Base-by-base conservation (phyloP, 2,329 filamentous ascomycete genomes). In the Aphanocladium album region DNA sequence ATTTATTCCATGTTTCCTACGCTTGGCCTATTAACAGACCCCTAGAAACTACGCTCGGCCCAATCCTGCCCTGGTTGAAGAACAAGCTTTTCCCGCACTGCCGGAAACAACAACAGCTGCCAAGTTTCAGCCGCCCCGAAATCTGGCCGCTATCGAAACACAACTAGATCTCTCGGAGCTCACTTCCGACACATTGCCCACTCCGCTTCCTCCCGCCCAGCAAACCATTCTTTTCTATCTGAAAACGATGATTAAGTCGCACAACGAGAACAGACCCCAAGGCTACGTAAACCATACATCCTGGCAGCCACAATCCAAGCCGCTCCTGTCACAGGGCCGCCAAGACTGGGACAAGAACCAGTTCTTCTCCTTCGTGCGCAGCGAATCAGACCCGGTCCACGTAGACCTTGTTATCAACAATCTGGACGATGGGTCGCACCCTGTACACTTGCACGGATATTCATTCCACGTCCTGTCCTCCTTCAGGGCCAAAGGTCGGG, bases 391-490 rank as follows among this genome's bases (percentile, higher is more conserved):
- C 2, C 63, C 65, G 8, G 57, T 23, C 2, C 52, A 63, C 5
- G 64, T 72, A 8, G 69, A 70, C 54, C 62, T 73, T 14, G 62
- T 71, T 35, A 68, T 73, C 19, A 73, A 71, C 63, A 73, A 72
- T 37, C 64, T 72, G 8, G 71, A 73, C 39, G 71, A 73, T 50
- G 70, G 71, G 1, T 63, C 66, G 16, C 71, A 73, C 25, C 71
- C 70, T 0, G 66, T 73, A 25, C 84, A 88, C 70, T 71, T 88
- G 0, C 86, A 87, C 69, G 82, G 82, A 0, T 77, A 84, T 67
- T 74, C 75, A 54, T 83, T 85, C 69, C 79, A 81, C 62, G 73
- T 80, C 8, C 54, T 73, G 25, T 64, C 66, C 1, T 66, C 67
- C 0, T 66, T 61, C 21, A 45, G 63, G 12, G 63, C 65, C n/a